These are phyloP conservation scores for Trifolium fragiferum DNA, from an alignment of 306 rosid species.

Conservation along the genomic window DNA sequence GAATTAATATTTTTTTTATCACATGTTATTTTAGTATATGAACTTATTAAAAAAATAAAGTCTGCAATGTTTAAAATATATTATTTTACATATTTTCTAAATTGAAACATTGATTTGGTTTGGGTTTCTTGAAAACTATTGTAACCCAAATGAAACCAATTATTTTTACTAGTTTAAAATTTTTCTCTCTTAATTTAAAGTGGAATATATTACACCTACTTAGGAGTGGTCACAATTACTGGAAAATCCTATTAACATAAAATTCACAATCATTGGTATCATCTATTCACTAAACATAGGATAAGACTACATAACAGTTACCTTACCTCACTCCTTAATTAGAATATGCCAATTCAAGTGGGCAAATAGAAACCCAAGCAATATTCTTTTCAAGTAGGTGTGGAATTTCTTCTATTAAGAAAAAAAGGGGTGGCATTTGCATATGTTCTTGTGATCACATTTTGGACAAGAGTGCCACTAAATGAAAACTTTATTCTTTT, in stretches of 20 bases:
- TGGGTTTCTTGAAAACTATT: too few relatives aligned
- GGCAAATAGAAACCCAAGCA: slow-evolving; percentile 28
- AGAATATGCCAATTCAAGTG: slow-evolving; percentile 40
- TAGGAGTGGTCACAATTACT: too few relatives aligned
- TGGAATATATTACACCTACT: too few relatives aligned
- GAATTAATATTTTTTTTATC: too few relatives aligned
- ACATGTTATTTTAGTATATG: too few relatives aligned
- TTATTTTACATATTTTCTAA: too few relatives aligned
- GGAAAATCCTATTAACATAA: slow-evolving; percentile 2
- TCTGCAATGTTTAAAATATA: too few relatives aligned
- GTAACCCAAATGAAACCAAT: too few relatives aligned
- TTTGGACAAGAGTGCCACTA: slow-evolving; percentile 42
- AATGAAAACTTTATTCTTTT: slow-evolving; percentile 46
- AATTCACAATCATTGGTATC: slow-evolving; percentile 29
- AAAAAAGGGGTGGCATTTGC: not conserved
- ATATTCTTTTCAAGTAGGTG: slow-evolving; percentile 36
- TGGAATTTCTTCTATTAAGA: slow-evolving; percentile 37
- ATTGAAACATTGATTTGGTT: too few relatives aligned
- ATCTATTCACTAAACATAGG: slow-evolving; percentile 40
- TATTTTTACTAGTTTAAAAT: too few relatives aligned
- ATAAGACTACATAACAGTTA: slow-evolving; percentile 44
- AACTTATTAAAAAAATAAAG: too few relatives aligned
- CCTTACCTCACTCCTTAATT: slow-evolving; percentile 7
- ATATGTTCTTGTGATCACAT: slow-evolving; percentile 42
- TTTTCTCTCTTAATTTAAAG: too few relatives aligned